These are phyloP conservation scores for Pilaira anomala DNA, from an alignment of 192 early-diverging fungal genomes.

Conservation along the genomic window DNA sequence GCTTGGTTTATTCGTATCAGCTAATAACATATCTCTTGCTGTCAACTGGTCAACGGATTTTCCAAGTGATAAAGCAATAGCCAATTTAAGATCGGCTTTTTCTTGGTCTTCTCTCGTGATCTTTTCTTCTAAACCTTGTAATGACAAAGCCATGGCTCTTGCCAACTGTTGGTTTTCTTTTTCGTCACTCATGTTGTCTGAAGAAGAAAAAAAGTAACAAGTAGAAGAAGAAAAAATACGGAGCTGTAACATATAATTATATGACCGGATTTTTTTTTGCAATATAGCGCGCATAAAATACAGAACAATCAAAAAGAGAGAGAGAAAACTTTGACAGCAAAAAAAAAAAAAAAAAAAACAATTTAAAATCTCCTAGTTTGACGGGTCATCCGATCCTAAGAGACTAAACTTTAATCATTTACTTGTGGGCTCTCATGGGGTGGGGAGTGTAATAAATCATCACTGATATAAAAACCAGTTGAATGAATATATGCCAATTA, in stretches of 20 bases:
- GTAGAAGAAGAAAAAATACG: neutral
- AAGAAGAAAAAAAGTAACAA: neutral
- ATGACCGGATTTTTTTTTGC: too few relatives aligned
- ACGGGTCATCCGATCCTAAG: too few relatives aligned
- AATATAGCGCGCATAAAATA: too few relatives aligned
- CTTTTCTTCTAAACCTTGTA: slow-evolving; percentile 5
- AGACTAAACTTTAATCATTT: too few relatives aligned
- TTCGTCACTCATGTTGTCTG: neutral
- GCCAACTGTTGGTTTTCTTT: slow-evolving; percentile 14
- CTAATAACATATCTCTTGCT: slow-evolving; percentile 25
- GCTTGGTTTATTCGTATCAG: neutral
- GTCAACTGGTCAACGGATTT: slow-evolving; percentile 30
- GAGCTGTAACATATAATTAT: neutral
- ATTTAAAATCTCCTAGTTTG: too few relatives aligned
- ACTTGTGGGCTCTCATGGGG: too few relatives aligned
- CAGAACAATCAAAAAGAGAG: too few relatives aligned
- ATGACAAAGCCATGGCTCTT: slow-evolving; percentile 22
- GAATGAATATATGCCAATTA: too few relatives aligned
- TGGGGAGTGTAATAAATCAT: too few relatives aligned
- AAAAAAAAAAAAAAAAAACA: too few relatives aligned
- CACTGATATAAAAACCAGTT: too few relatives aligned
- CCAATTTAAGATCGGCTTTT: slow-evolving; percentile 23
- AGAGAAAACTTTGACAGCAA: too few relatives aligned
- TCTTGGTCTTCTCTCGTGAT: slow-evolving; percentile 15
- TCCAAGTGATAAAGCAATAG: slow-evolving; percentile 36